Evolutionary conservation across 2,329 filamentous ascomycete genomes (phyloP).

Genomic region (Pseudogymnoascus sp.): DNA sequence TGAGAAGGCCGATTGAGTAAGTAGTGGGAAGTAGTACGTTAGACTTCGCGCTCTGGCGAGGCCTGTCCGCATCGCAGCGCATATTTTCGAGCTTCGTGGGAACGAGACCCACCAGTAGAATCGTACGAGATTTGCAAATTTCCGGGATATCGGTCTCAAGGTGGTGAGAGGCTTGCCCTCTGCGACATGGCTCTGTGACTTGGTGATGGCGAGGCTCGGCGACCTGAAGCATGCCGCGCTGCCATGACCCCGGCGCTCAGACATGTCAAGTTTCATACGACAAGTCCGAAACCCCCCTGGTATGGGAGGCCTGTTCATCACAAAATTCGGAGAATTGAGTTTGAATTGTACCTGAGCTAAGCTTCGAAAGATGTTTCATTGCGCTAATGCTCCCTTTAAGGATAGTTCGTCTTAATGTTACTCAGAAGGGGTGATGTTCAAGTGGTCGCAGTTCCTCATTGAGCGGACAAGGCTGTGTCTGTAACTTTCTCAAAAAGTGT

Average conservation of each 20-base stretch:
- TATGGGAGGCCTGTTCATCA: background rate
- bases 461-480: background rate
- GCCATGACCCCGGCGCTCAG: constrained; percentile 5
- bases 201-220: constrained; percentile 6
- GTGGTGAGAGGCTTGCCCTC: constrained; percentile 5
- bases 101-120: background rate
- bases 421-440: background rate
- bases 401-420: background rate
- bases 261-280: constrained; percentile 9
- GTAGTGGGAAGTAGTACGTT: constrained; percentile 3
- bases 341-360: background rate
- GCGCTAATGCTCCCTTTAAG: background rate
- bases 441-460: background rate
- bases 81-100: background rate
- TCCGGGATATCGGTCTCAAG: constrained; percentile 3
- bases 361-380: background rate
- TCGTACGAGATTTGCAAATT: constrained; percentile 2
- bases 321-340: background rate
- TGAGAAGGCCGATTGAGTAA: background rate
- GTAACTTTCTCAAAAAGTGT: background rate
- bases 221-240: constrained; percentile 1
- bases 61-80: background rate
- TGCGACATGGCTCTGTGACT: background rate
- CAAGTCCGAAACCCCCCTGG: constrained; percentile 4
- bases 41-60: constrained; percentile 8